These are phyloP conservation scores for Rhodamnia rubescens DNA, from an alignment of 345 rosid genomes.

Conservation along the genomic window DNA sequence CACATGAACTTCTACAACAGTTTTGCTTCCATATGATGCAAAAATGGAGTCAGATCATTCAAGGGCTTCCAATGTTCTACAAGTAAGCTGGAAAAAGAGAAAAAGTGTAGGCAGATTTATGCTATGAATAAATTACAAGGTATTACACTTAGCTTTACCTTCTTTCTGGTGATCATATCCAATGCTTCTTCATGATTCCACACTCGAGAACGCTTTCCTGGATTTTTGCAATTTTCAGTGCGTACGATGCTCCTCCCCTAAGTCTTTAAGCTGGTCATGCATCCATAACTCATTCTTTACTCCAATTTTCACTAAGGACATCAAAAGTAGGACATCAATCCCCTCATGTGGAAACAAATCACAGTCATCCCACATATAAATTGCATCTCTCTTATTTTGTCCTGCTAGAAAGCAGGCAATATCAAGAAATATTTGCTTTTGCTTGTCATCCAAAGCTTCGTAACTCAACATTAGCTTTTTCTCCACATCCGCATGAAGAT, in stretches of 20 bases:
- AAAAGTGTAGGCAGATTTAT: background rate
- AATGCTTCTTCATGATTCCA: background rate
- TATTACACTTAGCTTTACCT: background rate
- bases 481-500: too few species aligned
- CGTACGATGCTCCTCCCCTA: background rate
- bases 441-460: background rate
- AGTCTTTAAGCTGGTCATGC: background rate
- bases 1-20: background rate
- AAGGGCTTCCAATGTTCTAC: too few species aligned
- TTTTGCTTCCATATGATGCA: too few species aligned
- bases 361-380: too few species aligned
- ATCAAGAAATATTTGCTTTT: background rate
- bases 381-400: background rate
- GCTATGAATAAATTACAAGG: background rate
- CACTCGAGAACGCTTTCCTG: background rate
- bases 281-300: background rate
- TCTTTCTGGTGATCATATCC: too few species aligned
- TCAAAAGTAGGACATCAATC: background rate
- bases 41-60: too few species aligned
- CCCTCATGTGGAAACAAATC: background rate
- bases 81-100: too few species aligned
- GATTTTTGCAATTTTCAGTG: background rate
- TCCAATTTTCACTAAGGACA: background rate
- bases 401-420: background rate
- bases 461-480: constrained; percentile 1